phyloP scores from a whole-genome alignment of 2,329 filamentous ascomycete genomes.

The Reticulascus tulasneorum region DNA sequence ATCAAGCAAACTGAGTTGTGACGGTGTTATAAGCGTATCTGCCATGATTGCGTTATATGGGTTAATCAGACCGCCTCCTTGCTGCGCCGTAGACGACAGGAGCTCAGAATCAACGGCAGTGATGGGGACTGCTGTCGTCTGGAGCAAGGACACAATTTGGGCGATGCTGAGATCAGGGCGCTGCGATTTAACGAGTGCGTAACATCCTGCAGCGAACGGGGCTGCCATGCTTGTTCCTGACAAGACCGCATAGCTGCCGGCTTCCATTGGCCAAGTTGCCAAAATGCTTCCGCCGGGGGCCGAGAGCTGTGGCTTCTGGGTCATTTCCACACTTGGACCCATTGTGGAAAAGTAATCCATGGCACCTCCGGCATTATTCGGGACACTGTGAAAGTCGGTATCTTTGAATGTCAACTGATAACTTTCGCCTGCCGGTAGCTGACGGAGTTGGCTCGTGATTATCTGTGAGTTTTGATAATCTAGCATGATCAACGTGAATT shows the following conservation, averaged over 20 bases:
- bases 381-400: conserved; percentile 4
- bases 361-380: conserved; percentile 5
- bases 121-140: conserved; percentile 6
- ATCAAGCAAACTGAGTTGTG: conserved; percentile 7
- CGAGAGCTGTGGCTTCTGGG: conserved; percentile 8
- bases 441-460: neutral
- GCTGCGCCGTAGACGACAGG: conserved; percentile 5
- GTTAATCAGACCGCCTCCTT: conserved; percentile 7
- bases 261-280: conserved; percentile 8
- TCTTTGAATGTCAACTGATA: conserved; percentile 7
- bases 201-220: conserved; percentile 17
- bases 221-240: conserved; percentile 10
- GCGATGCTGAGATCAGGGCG: neutral
- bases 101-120: conserved; percentile 1
- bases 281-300: conserved; percentile 9
- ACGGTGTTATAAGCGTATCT: conserved; percentile 2
- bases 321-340: conserved; percentile 10
- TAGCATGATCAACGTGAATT: neutral
- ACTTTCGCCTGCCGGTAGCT: conserved; percentile 7
- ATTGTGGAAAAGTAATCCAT: conserved; percentile 8
- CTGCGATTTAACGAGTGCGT: conserved; percentile 7
- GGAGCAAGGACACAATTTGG: conserved; percentile 16
- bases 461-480: no score
- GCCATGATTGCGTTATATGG: conserved; percentile 2
- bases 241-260: conserved; percentile 10